These are phyloP conservation scores for Phytophthora macrochlamydospora DNA, from an alignment of 352 stramenopile genomes.

Conservation along the genomic window DNA sequence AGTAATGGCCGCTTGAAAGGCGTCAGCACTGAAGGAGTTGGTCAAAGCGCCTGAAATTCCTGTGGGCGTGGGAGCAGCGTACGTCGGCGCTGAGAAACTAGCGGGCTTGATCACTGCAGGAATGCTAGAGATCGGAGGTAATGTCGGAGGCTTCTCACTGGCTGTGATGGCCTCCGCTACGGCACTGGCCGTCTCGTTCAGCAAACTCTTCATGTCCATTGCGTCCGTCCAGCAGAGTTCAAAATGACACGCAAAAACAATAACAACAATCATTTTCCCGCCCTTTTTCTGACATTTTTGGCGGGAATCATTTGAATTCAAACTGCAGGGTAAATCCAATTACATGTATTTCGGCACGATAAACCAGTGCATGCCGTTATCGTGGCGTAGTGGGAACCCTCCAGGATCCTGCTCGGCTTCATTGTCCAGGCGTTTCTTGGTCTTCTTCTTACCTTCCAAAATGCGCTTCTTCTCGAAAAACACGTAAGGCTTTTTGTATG, in stretches of 20 bases:
- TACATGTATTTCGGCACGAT: slow-evolving; percentile 14
- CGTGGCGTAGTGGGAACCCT: slow-evolving; percentile 28
- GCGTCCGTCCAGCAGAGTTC: no score
- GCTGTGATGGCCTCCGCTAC: slow-evolving; percentile 15
- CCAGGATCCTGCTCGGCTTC: slow-evolving; percentile 19
- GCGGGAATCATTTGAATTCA: not conserved
- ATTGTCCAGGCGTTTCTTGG: slow-evolving; percentile 45
- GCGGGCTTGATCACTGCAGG: not conserved
- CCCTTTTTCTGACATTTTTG: slow-evolving; percentile 3
- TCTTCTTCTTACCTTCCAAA: slow-evolving; percentile 44
- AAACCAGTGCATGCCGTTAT: slow-evolving; percentile 29
- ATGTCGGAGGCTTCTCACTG: not conserved
- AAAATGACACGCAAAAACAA: no score
- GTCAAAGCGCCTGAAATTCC: not conserved
- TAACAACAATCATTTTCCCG: no score
- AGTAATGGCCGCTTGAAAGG: not conserved
- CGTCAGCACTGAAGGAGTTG: not conserved
- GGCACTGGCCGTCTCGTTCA: slow-evolving; percentile 16
- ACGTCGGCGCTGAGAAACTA: slow-evolving; percentile 1
- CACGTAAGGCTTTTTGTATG: slow-evolving; percentile 51
- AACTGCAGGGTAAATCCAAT: not conserved
- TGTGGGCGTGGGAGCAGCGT: not conserved
- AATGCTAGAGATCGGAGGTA: not conserved
- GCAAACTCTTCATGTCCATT: slow-evolving; percentile 19
- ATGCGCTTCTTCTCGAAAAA: slow-evolving; percentile 70